phyloP scores from a whole-genome alignment of 2,329 filamentous ascomycete species.

The Alternaria arbusti region DNA sequence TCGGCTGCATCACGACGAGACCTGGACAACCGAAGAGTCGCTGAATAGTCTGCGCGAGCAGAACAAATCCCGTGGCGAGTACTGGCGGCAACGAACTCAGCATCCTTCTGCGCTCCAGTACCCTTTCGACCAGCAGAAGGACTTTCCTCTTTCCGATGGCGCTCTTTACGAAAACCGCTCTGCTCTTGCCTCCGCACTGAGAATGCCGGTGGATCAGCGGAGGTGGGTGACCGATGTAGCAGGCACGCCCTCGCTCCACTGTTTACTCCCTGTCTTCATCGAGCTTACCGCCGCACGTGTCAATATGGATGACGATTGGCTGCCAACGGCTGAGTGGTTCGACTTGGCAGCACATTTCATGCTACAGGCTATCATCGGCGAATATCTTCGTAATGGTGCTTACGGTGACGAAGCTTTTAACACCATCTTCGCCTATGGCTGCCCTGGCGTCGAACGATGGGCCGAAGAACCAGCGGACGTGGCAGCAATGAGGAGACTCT shows the following conservation, averaged over 20 bases:
- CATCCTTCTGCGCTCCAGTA: conserved; percentile 28
- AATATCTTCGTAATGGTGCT: conserved; percentile 51
- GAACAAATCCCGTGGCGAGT: conserved; percentile 44
- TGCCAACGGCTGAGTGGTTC: conserved; percentile 51
- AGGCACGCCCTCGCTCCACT: conserved; percentile 47
- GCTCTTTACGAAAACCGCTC: conserved; percentile 37
- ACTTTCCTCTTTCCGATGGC: conserved; percentile 37
- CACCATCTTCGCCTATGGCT: conserved; percentile 56
- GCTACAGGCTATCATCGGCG: conserved; percentile 59
- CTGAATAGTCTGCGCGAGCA: conserved; percentile 45
- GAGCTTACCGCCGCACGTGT: conserved; percentile 56
- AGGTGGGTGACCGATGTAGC: conserved; percentile 43
- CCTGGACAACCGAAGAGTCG: conserved; percentile 47
- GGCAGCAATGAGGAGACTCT: conserved; percentile 43
- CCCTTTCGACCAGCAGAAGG: conserved; percentile 32
- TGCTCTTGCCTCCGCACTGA: conserved; percentile 30
- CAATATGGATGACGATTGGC: conserved; percentile 39
- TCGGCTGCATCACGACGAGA: conserved; percentile 47
- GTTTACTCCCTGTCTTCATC: conserved; percentile 58
- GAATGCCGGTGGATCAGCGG: conserved; percentile 31
- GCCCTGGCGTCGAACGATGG: conserved; percentile 31
- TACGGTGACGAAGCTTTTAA: conserved; percentile 47
- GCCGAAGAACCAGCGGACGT: conserved; percentile 35
- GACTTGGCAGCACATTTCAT: conserved; percentile 57
- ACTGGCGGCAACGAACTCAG: conserved; percentile 29